A percentile compares a stretch with the other conserved stretches of the same genome.
Evolutionary conservation across 148 eudicot genomes (phyloP).

Genomic region (Chenopodium berlandieri): DNA sequence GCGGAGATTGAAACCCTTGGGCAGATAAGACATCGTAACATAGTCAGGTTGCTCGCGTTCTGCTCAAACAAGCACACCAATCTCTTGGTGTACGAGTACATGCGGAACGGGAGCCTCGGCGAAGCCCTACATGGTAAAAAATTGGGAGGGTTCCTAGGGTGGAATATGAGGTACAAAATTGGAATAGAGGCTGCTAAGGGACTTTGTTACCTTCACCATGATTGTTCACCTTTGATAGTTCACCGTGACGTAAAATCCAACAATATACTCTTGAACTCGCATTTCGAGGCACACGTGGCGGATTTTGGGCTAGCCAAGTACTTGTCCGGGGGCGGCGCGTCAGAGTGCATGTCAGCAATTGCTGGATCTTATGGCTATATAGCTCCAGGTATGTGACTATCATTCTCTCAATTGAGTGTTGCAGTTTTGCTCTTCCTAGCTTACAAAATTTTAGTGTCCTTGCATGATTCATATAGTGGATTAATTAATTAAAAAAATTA

Average conservation of each 20-base stretch:
- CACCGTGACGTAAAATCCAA: constrained; percentile 94
- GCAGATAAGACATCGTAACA: constrained; percentile 85
- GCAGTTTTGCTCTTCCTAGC: background rate
- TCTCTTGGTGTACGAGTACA: constrained; percentile 82
- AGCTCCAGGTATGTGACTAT: constrained; percentile 74
- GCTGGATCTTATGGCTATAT: constrained; percentile 98
- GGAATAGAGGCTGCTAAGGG: constrained; percentile 84
- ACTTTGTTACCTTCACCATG: constrained; percentile 89
- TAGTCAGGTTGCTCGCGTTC: constrained; percentile 77
- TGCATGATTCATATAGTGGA: background rate
- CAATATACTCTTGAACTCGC: constrained; percentile 65
- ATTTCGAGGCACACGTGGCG: constrained; percentile 93
- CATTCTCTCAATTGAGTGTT: background rate
- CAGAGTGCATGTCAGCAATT: constrained; percentile 88
- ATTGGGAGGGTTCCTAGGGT: constrained; percentile 57
- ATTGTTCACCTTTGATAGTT: constrained; percentile 84
- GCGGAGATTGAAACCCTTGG: constrained; percentile 92
- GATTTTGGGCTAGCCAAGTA: constrained; percentile 95
- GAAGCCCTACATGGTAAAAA: constrained; percentile 88
- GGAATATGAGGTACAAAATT: constrained; percentile 87
- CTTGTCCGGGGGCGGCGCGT: constrained; percentile 62
- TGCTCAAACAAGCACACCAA: constrained; percentile 81
- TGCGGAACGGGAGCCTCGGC: constrained; percentile 94
- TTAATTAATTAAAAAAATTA: background rate
- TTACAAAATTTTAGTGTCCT: too few species aligned